Evolutionary conservation across 2,329 filamentous ascomycete species (phyloP).

Genomic region (Falciphora oryzae): DNA sequence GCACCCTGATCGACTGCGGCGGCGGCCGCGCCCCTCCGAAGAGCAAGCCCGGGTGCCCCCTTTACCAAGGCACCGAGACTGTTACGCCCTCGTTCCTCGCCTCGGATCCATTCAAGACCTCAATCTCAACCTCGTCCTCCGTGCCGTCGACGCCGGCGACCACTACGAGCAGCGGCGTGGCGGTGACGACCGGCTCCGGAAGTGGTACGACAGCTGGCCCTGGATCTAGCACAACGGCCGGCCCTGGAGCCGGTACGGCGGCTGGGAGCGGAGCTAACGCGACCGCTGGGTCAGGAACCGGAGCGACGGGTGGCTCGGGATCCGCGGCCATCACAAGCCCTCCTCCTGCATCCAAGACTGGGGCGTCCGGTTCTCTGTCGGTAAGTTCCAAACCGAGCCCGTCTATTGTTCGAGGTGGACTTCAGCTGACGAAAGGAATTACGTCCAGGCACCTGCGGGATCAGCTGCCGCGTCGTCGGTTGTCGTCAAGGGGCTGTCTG

Average conservation of each 20-base stretch:
- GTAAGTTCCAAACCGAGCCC: neutral
- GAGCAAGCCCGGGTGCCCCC: conserved; percentile 55
- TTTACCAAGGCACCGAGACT: conserved; percentile 49
- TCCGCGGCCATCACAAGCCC: neutral
- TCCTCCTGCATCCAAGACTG: neutral
- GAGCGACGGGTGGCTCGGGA: neutral
- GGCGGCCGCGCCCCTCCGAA: conserved; percentile 61
- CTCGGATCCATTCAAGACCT: neutral
- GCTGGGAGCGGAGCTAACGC: neutral
- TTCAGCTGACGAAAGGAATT: neutral
- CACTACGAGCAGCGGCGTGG: neutral
- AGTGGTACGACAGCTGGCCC: neutral
- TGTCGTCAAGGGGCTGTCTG: neutral
- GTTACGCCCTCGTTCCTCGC: conserved; percentile 46
- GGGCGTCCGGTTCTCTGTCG: neutral
- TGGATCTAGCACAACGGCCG: neutral
- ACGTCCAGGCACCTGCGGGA: neutral
- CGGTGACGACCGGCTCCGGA: neutral
- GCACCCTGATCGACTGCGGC: conserved; percentile 59
- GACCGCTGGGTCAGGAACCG: neutral
- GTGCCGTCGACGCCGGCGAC: neutral
- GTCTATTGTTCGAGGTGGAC: neutral
- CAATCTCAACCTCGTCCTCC: neutral
- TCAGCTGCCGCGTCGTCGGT: neutral
- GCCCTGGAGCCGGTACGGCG: neutral